Percentiles rank a stretch among this genome's conserved stretches.
phyloP scores from a whole-genome alignment of 768 basidiomycete genomes.

The Leccinum rimulosum region DNA sequence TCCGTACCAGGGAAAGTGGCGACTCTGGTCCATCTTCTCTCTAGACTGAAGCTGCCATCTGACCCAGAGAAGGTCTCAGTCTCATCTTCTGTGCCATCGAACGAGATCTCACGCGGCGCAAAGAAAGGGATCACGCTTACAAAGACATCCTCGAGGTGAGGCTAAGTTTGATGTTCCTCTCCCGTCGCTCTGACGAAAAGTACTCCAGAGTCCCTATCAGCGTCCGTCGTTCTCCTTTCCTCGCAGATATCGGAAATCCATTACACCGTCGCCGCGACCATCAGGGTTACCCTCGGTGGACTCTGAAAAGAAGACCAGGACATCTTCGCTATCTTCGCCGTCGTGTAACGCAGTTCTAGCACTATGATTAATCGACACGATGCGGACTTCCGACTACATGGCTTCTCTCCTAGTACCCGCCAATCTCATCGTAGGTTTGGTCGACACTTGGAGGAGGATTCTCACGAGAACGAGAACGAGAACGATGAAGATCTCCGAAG shows the following conservation, averaged over 20 bases:
- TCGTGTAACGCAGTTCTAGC: conserved; percentile 82
- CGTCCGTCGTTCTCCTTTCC: conserved; percentile 53
- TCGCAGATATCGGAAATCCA: conserved; percentile 64
- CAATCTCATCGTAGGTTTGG: conserved; percentile 15
- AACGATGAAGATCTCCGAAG: conserved; percentile 41
- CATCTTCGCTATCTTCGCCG: conserved; percentile 49
- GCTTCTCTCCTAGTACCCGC: conserved; percentile 12
- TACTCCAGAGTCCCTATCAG: conserved; percentile 66
- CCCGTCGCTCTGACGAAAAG: conserved; percentile 5
- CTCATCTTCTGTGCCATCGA: conserved; percentile 51
- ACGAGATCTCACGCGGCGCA: conserved; percentile 63
- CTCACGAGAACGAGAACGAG: conserved; percentile 25
- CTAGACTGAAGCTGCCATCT: conserved; percentile 47
- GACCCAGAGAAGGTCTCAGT: conserved; percentile 64
- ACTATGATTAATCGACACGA: conserved; percentile 70
- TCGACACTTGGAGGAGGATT: conserved; percentile 26
- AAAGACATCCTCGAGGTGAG: conserved; percentile 84
- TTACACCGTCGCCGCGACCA: conserved; percentile 40
- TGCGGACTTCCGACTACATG: conserved; percentile 25
- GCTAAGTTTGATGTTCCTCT: neutral
- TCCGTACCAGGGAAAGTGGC: conserved; percentile 47
- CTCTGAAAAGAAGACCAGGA: conserved; percentile 21
- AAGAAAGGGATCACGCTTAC: conserved; percentile 77
- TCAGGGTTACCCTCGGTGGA: conserved; percentile 32
- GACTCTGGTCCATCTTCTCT: conserved; percentile 39